A percentile compares a stretch with the other conserved stretches of the same genome.
Evolutionary conservation across 2,329 filamentous ascomycete genomes (phyloP).

Genomic region (Ustilaginoidea virens): DNA sequence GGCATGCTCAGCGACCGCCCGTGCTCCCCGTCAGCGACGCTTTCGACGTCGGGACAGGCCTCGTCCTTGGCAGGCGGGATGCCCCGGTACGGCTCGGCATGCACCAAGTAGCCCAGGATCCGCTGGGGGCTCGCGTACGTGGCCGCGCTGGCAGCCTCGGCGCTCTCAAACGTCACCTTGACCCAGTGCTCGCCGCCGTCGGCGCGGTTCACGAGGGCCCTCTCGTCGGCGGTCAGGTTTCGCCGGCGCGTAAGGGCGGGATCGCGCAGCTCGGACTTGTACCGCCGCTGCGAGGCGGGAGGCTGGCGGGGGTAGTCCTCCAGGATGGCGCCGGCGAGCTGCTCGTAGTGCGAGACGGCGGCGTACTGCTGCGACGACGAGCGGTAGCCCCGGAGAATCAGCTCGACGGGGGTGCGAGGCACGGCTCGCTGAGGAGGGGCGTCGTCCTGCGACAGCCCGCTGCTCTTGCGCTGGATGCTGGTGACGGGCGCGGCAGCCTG

Average conservation of each 20-base stretch:
- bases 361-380: constrained; percentile 59
- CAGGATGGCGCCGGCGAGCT: constrained; percentile 71
- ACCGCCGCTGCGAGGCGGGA: constrained; percentile 53
- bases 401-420: constrained; percentile 44
- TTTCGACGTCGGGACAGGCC: constrained; percentile 39
- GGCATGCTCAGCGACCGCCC: constrained; percentile 21
- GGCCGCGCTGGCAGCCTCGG: constrained; percentile 54
- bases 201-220: constrained; percentile 65
- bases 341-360: constrained; percentile 77
- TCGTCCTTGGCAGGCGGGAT: constrained; percentile 48
- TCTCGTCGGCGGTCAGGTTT: constrained; percentile 55
- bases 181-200: constrained; percentile 87
- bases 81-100: constrained; percentile 54
- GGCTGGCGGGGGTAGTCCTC: constrained; percentile 86
- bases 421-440: constrained; percentile 18
- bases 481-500: constrained; percentile 14
- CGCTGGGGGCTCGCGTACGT: constrained; percentile 55
- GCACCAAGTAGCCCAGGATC: constrained; percentile 54
- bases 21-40: constrained; percentile 16
- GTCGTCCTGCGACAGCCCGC: constrained; percentile 23
- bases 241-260: constrained; percentile 51
- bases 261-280: constrained; percentile 60
- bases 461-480: constrained; percentile 19
- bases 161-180: constrained; percentile 66
- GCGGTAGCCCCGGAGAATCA: constrained; percentile 71